A percentile compares a stretch with the other conserved stretches of the same genome.
These are phyloP conservation scores for Citrullus mucosospermus DNA, from an alignment of 306 rosid species.

Conservation along the genomic window DNA sequence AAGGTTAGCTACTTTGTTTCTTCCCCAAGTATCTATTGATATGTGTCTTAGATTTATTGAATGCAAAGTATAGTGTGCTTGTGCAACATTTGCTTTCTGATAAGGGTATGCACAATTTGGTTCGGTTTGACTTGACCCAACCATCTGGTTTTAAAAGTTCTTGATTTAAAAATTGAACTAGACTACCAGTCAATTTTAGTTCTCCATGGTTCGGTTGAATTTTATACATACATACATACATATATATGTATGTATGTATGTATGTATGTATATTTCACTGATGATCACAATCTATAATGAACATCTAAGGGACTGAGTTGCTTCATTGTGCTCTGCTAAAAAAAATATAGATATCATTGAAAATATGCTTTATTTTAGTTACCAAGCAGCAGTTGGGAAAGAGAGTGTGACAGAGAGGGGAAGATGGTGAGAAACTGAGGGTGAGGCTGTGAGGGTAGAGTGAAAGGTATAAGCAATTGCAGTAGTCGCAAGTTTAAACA, in stretches of 20 bases:
- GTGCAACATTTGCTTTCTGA: neutral
- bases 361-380: neutral
- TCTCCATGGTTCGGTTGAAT: neutral
- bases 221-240: too few species aligned
- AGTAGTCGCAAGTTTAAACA: too few species aligned
- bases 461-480: too few species aligned
- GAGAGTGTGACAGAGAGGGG: neutral
- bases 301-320: too few species aligned
- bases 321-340: too few species aligned
- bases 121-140: neutral
- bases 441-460: too few species aligned
- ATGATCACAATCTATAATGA: too few species aligned
- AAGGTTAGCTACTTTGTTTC: slow-evolving; percentile 22
- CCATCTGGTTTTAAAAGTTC: neutral
- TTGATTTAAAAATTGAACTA: neutral
- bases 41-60: neutral
- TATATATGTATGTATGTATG: too few species aligned
- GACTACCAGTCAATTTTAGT: neutral
- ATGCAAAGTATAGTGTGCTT: neutral
- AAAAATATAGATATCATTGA: too few species aligned
- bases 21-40: neutral
- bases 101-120: neutral
- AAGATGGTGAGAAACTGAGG: too few species aligned
- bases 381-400: neutral
- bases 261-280: too few species aligned